These are phyloP conservation scores for Coniochaeta hoffmannii DNA, from an alignment of 2,329 filamentous ascomycete species.

Conservation along the genomic window DNA sequence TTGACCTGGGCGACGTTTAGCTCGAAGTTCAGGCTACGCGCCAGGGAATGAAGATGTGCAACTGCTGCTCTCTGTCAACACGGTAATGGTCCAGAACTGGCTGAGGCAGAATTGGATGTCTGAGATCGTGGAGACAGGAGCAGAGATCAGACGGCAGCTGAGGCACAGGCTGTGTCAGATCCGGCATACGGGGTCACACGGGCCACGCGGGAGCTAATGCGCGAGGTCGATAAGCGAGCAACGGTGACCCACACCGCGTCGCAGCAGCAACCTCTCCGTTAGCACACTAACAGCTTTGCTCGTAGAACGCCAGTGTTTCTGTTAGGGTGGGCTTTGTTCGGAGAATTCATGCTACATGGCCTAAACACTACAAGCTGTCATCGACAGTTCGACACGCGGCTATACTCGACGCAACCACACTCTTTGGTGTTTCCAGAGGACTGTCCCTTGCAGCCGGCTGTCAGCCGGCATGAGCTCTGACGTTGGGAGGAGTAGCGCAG, in stretches of 20 bases:
- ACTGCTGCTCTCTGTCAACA: not conserved
- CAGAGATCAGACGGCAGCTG: constrained; percentile 24
- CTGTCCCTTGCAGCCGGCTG: not conserved
- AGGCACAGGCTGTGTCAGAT: constrained; percentile 19
- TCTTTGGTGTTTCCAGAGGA: not conserved
- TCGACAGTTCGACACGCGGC: not conserved
- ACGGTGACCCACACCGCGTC: not conserved
- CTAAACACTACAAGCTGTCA: not conserved
- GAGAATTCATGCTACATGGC: not conserved
- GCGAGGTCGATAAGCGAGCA: not conserved
- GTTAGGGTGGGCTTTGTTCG: not conserved
- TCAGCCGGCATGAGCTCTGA: no score
- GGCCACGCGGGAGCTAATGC: not conserved
- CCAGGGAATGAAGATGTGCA: not conserved
- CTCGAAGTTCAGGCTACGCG: not conserved
- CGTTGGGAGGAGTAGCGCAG: no score
- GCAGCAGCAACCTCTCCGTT: not conserved
- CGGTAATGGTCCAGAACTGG: not conserved
- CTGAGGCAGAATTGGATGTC: constrained; percentile 4
- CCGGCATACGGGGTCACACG: constrained; percentile 2
- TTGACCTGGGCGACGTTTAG: not conserved
- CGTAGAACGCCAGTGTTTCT: not conserved
- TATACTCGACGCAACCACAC: no score
- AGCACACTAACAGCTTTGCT: not conserved
- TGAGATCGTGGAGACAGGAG: constrained; percentile 11